These are phyloP conservation scores for Fusarium siculi DNA, from an alignment of 2,329 filamentous ascomycete species.

Conservation along the genomic window DNA sequence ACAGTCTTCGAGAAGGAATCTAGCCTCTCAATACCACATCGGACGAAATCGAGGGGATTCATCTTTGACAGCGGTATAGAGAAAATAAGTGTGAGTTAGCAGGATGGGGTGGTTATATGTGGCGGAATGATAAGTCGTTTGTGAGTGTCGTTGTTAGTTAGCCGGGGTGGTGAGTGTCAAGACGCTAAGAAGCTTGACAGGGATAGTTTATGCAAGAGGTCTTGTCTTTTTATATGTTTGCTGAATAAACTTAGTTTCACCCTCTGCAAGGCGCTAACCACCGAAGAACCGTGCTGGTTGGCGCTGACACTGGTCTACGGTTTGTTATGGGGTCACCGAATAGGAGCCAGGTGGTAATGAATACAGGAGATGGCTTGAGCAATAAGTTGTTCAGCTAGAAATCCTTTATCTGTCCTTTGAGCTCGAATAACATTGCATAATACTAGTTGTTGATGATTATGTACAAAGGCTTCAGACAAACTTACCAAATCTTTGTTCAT, in stretches of 20 bases:
- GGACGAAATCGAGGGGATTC: not conserved
- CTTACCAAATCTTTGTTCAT: not conserved
- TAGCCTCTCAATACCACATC: not conserved
- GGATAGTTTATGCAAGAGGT: not conserved
- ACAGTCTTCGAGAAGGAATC: not conserved
- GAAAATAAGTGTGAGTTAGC: too few species aligned
- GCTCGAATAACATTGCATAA: not conserved
- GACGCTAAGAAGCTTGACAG: too few species aligned
- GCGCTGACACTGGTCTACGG: not conserved
- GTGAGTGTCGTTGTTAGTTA: not conserved
- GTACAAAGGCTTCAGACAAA: not conserved
- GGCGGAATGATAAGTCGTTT: not conserved
- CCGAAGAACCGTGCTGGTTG: not conserved
- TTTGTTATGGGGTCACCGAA: not conserved
- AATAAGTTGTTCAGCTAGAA: not conserved
- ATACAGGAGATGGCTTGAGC: not conserved
- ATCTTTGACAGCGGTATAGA: not conserved
- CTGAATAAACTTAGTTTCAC: not conserved
- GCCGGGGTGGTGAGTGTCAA: too few species aligned
- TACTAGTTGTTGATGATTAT: fast-evolving
- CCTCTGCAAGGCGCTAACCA: not conserved
- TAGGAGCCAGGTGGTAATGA: not conserved
- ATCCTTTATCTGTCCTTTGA: not conserved
- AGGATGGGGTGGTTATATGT: not conserved
- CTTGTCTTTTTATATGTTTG: not conserved